Evolutionary conservation across 2,329 filamentous ascomycete genomes (phyloP).

Genomic region (Penicillium verrucosum): DNA sequence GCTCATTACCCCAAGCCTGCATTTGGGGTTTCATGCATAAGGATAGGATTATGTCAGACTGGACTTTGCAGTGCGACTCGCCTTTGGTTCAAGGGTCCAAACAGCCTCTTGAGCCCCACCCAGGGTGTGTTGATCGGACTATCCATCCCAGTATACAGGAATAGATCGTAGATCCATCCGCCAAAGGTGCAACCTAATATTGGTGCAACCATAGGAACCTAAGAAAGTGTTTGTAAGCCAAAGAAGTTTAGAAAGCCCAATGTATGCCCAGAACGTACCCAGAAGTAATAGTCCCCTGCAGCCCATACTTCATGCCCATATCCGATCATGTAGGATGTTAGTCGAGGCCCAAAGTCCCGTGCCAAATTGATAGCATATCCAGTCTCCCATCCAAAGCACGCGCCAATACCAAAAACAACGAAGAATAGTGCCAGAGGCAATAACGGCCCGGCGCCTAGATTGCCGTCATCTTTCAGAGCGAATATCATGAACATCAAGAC

Average conservation of each 20-base stretch:
- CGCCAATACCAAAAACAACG: conserved; percentile 69
- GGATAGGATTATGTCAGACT: conserved; percentile 11
- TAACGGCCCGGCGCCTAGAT: conserved; percentile 54
- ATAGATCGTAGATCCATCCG: conserved; percentile 64
- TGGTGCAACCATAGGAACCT: conserved; percentile 70
- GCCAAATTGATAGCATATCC: conserved; percentile 73
- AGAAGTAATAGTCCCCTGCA: conserved; percentile 69
- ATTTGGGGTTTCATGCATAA: not conserved
- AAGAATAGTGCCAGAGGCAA: conserved; percentile 66
- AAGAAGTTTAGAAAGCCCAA: not conserved
- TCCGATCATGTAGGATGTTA: conserved; percentile 65
- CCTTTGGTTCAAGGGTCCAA: conserved; percentile 23
- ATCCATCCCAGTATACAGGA: conserved; percentile 64
- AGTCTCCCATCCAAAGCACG: conserved; percentile 72
- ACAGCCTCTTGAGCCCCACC: conserved; percentile 58
- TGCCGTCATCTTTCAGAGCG: conserved; percentile 54
- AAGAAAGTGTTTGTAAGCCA: not conserved
- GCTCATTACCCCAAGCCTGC: not conserved
- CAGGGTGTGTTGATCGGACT: conserved; percentile 67
- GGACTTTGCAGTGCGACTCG: conserved; percentile 13
- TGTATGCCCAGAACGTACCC: conserved; percentile 46
- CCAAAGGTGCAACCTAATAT: conserved; percentile 64
- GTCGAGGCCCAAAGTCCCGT: conserved; percentile 66
- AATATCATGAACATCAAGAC: conserved; percentile 71
- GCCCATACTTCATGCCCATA: conserved; percentile 67